These are phyloP conservation scores for Beauveria bassiana DNA, from an alignment of 2,329 filamentous ascomycete genomes.

Conservation along the genomic window DNA sequence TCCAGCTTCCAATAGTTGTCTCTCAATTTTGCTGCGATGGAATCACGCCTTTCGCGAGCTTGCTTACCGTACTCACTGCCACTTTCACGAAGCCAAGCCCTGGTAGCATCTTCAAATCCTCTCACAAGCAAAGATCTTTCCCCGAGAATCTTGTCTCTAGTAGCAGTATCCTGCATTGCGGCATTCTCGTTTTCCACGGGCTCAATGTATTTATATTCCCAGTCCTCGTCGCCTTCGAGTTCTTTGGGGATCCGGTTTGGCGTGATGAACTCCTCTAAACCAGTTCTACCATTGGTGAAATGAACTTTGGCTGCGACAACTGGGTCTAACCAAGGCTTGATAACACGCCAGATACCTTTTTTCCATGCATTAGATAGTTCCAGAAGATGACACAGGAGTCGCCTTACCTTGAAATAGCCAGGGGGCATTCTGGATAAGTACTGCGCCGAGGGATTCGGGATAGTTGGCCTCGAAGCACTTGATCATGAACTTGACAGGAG, in stretches of 20 bases:
- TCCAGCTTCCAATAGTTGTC: slow-evolving; percentile 85
- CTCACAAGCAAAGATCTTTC: slow-evolving; percentile 59
- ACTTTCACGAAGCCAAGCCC: slow-evolving; percentile 58
- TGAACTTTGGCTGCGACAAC: slow-evolving; percentile 92
- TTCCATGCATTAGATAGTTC: slow-evolving; percentile 13
- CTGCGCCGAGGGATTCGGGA: slow-evolving; percentile 80
- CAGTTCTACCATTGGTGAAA: slow-evolving; percentile 76
- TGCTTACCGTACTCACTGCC: slow-evolving; percentile 36
- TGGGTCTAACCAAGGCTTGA: slow-evolving; percentile 92
- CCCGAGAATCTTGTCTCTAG: slow-evolving; percentile 54
- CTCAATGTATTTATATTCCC: slow-evolving; percentile 76
- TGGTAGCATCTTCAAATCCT: slow-evolving; percentile 66
- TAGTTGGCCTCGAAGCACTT: slow-evolving; percentile 99
- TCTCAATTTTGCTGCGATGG: slow-evolving; percentile 55
- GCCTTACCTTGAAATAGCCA: slow-evolving; percentile 84
- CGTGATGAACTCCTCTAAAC: slow-evolving; percentile 71
- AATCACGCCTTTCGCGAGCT: slow-evolving; percentile 49
- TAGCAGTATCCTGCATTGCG: slow-evolving; percentile 57
- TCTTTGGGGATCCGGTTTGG: slow-evolving; percentile 67
- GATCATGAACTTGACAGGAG: slow-evolving; percentile 98
- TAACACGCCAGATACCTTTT: slow-evolving; percentile 87
- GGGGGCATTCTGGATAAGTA: slow-evolving; percentile 90
- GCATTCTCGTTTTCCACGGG: slow-evolving; percentile 69
- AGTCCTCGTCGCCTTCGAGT: slow-evolving; percentile 78
- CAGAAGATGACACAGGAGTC: slow-evolving; percentile 5